phyloP scores from a whole-genome alignment of 257 asterid genomes.

The Nicotiana attenuata region DNA sequence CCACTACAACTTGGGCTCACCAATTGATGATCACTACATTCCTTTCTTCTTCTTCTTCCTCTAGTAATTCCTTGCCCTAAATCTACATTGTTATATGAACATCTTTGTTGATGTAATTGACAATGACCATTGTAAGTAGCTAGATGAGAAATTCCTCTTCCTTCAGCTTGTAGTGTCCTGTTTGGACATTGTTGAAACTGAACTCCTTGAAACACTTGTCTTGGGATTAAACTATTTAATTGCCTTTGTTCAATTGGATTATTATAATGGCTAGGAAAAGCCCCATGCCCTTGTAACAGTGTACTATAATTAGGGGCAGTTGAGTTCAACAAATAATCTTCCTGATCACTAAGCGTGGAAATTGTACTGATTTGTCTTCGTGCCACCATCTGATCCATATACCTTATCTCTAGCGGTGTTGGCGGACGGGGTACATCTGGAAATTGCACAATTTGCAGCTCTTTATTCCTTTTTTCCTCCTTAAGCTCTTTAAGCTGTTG shows the following conservation, averaged over 20 bases:
- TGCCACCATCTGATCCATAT: not conserved
- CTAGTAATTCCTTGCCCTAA: not conserved
- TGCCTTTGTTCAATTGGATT: not conserved
- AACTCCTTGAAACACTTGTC: not conserved
- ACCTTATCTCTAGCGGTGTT: not conserved
- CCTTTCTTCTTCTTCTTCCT: conserved; percentile 1
- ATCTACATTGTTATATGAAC: not conserved
- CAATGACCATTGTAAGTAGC: not conserved
- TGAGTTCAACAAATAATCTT: not conserved
- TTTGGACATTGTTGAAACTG: no score
- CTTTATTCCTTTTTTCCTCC: not conserved
- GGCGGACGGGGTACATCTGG: not conserved
- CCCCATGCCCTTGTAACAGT: not conserved
- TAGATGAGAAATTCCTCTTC: no score
- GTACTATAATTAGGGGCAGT: not conserved
- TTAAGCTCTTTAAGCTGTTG: not conserved
- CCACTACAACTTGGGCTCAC: not conserved
- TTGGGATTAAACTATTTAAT: not conserved
- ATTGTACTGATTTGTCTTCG: not conserved
- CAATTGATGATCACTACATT: not conserved
- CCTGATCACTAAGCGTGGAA: not conserved
- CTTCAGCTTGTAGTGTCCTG: no score
- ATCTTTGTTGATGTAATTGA: not conserved
- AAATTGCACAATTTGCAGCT: not conserved
- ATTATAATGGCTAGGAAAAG: not conserved